Evolutionary conservation across 2,329 filamentous ascomycete species (phyloP), one percentile per base, ranked within the genome.

Genomic region (Curvularia lunata): DNA sequence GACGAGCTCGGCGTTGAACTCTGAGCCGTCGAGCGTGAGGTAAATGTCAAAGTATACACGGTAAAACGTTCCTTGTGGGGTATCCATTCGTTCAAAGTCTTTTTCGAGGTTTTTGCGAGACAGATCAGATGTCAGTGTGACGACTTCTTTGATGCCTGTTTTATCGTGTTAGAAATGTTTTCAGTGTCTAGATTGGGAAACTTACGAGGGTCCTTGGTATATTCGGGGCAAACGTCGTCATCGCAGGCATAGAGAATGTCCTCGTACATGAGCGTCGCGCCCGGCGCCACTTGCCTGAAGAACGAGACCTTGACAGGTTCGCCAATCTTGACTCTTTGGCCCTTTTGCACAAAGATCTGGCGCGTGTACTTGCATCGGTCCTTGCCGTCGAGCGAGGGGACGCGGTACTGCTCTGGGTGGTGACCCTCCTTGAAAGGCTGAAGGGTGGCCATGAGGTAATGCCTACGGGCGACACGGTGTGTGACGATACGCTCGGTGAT

Each of bases 361-460:
- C 95, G 85, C 1, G 95, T 98, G 76, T 98, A 98, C 81, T 98
- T 98, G 89, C 95, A 99, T 60, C 95, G 87, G 74, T 99, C 95
- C 78, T 97, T 97, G 72, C 95, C 95, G 70, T 99, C 95, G 55
- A 99, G 85, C 62, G 91, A 96, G 18, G 95, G 95, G 23, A 98
- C 95, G 75, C 95, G 92, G 82, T 98, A 99, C 51, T 96, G 93
- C 78, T 99, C 95, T 10, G 95, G 95, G 76, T 99, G 95, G 78
- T 98, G 96, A 18, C 95, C 95, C 77, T 98, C 95, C 80, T 98
- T 98, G 84, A 99, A 99, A 1, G 95, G 95, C 77, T 99, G 95
- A 30, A 99, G 85, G 1, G 95, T 99, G 41, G 94, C 95, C 95
- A 99, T 98, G 71, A 99, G 91, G 80, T 99, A 99, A 80, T 99